phyloP scores from a whole-genome alignment of 1,139 yeast genomes.

The Kluyveromyces sp. region DNA sequence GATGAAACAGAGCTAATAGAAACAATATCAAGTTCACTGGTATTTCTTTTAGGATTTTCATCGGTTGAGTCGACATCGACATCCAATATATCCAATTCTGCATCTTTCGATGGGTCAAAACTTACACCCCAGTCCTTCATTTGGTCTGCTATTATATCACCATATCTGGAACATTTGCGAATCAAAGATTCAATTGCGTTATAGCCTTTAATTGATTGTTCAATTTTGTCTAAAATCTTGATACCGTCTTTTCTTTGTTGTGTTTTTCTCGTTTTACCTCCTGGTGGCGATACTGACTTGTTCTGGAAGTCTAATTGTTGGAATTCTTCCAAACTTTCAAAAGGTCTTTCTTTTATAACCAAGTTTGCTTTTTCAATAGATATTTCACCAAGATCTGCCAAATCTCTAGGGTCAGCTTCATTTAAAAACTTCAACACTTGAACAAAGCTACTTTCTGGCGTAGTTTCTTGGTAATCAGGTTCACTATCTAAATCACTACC shows the following conservation, averaged over 20 bases:
- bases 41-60: slow-evolving; percentile 17
- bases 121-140: slow-evolving; percentile 84
- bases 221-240: slow-evolving; percentile 64
- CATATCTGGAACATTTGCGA: slow-evolving; percentile 72
- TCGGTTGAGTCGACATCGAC: slow-evolving; percentile 30
- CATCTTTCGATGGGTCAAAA: slow-evolving; percentile 46
- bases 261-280: slow-evolving; percentile 32
- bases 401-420: slow-evolving; percentile 63
- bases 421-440: slow-evolving; percentile 73
- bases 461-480: slow-evolving; percentile 34
- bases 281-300: slow-evolving; percentile 5
- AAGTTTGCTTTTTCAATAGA: slow-evolving; percentile 58
- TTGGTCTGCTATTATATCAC: slow-evolving; percentile 60
- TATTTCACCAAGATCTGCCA: slow-evolving; percentile 72
- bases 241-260: slow-evolving; percentile 61
- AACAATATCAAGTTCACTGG: slow-evolving; percentile 14
- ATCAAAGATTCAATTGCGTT: slow-evolving; percentile 90
- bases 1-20: slow-evolving; percentile 6
- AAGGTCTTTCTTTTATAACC: slow-evolving; percentile 65
- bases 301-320: slow-evolving; percentile 36
- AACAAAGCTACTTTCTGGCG: slow-evolving; percentile 45
- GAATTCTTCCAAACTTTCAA: slow-evolving; percentile 47
- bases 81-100: slow-evolving; percentile 29
- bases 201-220: slow-evolving; percentile 71
- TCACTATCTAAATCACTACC: slow-evolving; percentile 41